Base-by-base conservation (phyloP, 2,329 filamentous ascomycete species). In the Beauveria sp. region DNA sequence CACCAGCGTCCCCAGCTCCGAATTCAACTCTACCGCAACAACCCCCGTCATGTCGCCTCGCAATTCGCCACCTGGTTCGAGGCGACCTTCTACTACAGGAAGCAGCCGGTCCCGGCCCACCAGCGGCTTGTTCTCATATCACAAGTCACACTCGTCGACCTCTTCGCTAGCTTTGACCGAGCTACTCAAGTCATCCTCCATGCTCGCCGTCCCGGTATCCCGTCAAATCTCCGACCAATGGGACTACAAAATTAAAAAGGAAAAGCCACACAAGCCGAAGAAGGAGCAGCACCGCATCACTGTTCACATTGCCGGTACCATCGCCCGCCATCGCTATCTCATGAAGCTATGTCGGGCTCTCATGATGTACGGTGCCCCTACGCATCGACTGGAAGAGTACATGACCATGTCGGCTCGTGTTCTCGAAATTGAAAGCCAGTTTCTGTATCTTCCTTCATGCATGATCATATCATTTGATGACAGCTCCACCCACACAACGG, bases 401-500 rank as follows among this genome's bases (percentile, higher is more conserved):
- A 88, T 97, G 84, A 87, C 83, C 65, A 96, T 93, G 89, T 92
- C 90, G 9, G 88, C 93, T 1, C 83, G 90, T n/a, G 90, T 95
- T 1, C 82, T 97, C 43, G 90, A 93, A 73, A 93, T 96, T 18
- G 89, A 96, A 66, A 89, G 88, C 6, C 91, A 96, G 69, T 96
- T 95, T 67, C 77, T 96, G 24, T 97, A 96, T 71, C 85, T 96
- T 34, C 92, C 93, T 0, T 90, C 90, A 0, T 96, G 90, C 70
- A 97, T 97, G 93, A 90, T 97, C 62, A 89, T 96, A 70, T 93
- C 91, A 5, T 96, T 97, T 69, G 92, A 90, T 69, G 90, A 93
- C 65, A 79, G 76, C 65, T 74, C 76, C 0, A 90, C 88, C 0
- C 88, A 92, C 69, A 92, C 89, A 0, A 88, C 88, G n/a, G 88